Evolutionary conservation across 768 basidiomycete species (phyloP).

Genomic region (Termitomyces heimii): DNA sequence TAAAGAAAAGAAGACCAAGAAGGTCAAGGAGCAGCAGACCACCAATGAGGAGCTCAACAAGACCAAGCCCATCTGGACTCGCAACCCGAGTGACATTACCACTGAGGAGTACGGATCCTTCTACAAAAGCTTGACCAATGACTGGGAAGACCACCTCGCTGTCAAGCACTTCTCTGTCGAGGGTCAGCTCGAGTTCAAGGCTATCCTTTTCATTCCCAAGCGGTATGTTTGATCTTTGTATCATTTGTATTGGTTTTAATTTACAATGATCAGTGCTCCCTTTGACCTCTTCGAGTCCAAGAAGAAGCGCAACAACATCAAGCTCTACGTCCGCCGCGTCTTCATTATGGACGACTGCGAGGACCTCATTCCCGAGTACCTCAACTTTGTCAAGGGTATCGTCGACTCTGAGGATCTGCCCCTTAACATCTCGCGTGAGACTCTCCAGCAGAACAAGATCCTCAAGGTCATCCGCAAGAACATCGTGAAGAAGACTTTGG

Average conservation of each 20-base stretch:
- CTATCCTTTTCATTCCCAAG: slow-evolving; percentile 95
- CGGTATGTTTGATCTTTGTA: slow-evolving; percentile 45
- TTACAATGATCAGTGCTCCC: slow-evolving; percentile 59
- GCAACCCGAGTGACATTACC: slow-evolving; percentile 93
- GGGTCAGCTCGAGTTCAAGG: slow-evolving; percentile 99
- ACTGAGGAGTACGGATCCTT: slow-evolving; percentile 91
- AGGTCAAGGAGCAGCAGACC: slow-evolving; percentile 81
- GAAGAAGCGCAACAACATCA: slow-evolving; percentile 99
- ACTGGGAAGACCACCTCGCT: slow-evolving; percentile 99
- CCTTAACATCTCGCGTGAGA: slow-evolving; percentile 99
- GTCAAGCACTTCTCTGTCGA: slow-evolving; percentile 99
- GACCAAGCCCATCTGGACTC: slow-evolving; percentile 99
- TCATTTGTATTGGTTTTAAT: slow-evolving; percentile 3
- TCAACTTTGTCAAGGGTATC: slow-evolving; percentile 99
- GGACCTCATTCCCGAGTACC: slow-evolving; percentile 98
- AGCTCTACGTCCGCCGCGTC: slow-evolving; percentile 99
- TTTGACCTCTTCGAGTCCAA: slow-evolving; percentile 99
- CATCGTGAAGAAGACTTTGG: slow-evolving; percentile 97
- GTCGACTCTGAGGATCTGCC: slow-evolving; percentile 99
- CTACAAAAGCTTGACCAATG: slow-evolving; percentile 99
- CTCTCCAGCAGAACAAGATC: slow-evolving; percentile 99
- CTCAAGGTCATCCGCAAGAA: slow-evolving; percentile 99
- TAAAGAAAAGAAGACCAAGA: slow-evolving; percentile 93
- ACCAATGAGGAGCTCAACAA: slow-evolving; percentile 99
- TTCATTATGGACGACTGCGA: slow-evolving; percentile 99